Evolutionary conservation across 1,284 basidiomycete genomes (phyloP), one percentile per base, ranked within the genome.

Genomic region (Athelia sp.): DNA sequence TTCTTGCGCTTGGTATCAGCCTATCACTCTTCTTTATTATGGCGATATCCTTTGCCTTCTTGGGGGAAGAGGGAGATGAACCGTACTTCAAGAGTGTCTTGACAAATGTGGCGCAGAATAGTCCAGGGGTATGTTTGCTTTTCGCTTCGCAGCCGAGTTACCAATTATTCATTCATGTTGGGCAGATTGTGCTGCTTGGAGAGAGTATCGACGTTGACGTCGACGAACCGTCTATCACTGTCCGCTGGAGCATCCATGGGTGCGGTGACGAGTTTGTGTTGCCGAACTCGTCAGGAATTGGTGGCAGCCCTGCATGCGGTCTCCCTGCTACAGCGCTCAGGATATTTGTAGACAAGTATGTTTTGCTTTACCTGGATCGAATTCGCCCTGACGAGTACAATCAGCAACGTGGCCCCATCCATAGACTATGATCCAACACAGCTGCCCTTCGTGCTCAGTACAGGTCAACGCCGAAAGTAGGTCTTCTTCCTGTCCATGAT

Each of bases 121-220:
- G 64, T 36, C 78, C 77, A 43, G 78, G 78, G 40, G 79, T 80
- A 62, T 54, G 72, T 54, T 21, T 14, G 8, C 15, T 22, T 45
- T 35, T n/a, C 36, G 6, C n/a, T n/a, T n/a, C n/a, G n/a, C n/a
- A n/a, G n/a, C n/a, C 19, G 17, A 11, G 29, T 36, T 32, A 45
- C 9, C 4, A 24, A 17, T 13, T n/a, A n/a, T n/a, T n/a, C n/a
- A n/a, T n/a, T n/a, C n/a, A n/a, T n/a, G n/a, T n/a, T n/a, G n/a
- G n/a, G 15, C 52, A 81, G 79, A 65, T 81, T 31, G 71, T 81
- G 3, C 65, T 82, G 23, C 58, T 80, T 1, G 79, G 79, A 6
- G 78, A 81, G 54, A 74, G 71, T 47, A 75, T 82, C 10, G 78
- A 81, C 52, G 70, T 81, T 10, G 79, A 82, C 55, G 63, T 81